Conservation (phyloP, 2,329 filamentous ascomycete genomes). For the Calonectria naviculata region DNA sequence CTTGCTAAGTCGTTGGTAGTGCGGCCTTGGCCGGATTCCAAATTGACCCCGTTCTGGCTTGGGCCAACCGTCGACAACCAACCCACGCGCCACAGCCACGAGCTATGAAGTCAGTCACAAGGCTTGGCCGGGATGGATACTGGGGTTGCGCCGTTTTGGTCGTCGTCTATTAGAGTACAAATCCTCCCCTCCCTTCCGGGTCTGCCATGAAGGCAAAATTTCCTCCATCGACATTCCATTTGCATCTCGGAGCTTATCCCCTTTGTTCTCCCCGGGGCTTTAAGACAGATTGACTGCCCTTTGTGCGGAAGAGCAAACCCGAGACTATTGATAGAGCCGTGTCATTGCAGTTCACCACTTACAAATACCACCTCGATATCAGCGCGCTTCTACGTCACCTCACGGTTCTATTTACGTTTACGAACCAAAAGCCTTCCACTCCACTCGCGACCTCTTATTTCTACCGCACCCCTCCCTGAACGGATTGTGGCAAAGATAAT, state of each 20-base stretch:
- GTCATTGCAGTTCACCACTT: not conserved
- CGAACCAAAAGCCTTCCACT: not conserved
- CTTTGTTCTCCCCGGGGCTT: not conserved
- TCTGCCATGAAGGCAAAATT: not conserved
- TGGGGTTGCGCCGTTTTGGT: not conserved
- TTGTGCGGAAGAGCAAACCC: not conserved
- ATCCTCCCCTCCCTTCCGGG: not conserved
- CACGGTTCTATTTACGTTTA: not conserved
- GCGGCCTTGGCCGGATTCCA: not conserved
- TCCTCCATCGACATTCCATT: not conserved
- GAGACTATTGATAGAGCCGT: not conserved
- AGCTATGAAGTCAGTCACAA: constrained; percentile 9
- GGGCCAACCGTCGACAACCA: not conserved
- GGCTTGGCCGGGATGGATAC: not conserved
- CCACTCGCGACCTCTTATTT: not conserved
- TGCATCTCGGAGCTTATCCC: not conserved
- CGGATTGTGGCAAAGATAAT: not conserved
- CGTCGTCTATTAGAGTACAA: not conserved
- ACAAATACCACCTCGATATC: constrained; percentile 3
- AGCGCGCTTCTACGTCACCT: not conserved
- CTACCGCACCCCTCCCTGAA: not conserved
- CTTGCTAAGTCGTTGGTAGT: not conserved
- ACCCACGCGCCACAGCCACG: constrained; percentile 7
- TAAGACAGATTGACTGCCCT: not conserved
- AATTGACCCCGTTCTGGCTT: not conserved